Percentiles rank a stretch among this genome's conserved stretches.
phyloP scores from a whole-genome alignment of 179 eudicot genomes.

The Vitellaria paradoxa region DNA sequence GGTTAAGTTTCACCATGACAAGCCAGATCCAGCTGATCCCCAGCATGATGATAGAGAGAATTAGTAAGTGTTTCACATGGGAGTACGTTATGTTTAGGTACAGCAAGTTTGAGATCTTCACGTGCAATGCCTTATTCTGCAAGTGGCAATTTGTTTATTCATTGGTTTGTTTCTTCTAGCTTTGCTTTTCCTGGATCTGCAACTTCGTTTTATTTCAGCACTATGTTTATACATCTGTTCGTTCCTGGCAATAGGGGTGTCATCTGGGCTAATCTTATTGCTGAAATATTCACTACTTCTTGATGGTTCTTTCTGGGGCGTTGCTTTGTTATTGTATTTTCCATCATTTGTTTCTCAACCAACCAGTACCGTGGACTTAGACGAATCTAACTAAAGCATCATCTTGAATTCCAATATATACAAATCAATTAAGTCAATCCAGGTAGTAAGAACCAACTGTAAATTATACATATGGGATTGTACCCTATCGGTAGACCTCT shows the following conservation, averaged over 20 bases:
- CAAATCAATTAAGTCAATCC: too few relatives aligned
- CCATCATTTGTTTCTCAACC: too few relatives aligned
- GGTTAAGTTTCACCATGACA: constrained; percentile 63
- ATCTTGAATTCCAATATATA: too few relatives aligned
- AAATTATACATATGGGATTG: too few relatives aligned
- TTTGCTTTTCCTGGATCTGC: constrained; percentile 1
- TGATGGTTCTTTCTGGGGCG: too few relatives aligned
- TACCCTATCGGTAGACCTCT: too few relatives aligned
- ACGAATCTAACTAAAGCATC: too few relatives aligned
- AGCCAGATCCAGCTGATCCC: constrained; percentile 14
- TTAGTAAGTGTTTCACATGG: neutral
- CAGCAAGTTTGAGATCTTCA: neutral
- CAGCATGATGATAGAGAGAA: neutral
- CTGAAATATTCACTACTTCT: too few relatives aligned
- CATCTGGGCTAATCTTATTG: neutral
- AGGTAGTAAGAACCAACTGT: too few relatives aligned
- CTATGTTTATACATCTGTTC: neutral
- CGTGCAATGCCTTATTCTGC: constrained; percentile 1
- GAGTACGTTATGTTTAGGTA: too few relatives aligned
- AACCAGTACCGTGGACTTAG: too few relatives aligned
- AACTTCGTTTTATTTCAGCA: constrained; percentile 4
- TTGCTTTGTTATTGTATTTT: too few relatives aligned
- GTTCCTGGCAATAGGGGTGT: neutral
- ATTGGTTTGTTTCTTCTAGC: constrained; percentile 18
- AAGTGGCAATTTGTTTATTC: constrained; percentile 27